phyloP scores from a whole-genome alignment of 768 basidiomycete genomes.

The Suillus ampliporus region DNA sequence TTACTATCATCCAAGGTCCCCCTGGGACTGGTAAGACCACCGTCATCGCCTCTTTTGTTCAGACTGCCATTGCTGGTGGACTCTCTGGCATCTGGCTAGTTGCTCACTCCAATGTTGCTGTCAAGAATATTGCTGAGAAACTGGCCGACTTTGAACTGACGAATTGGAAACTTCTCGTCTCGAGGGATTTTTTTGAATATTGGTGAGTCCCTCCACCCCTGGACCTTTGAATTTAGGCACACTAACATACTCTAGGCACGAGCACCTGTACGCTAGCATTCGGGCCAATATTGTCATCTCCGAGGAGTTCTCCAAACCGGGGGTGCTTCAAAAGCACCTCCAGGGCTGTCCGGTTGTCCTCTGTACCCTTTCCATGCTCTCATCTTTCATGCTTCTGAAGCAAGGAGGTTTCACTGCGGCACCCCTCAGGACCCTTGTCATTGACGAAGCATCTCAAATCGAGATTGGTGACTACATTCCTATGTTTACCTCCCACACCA shows the following conservation, averaged over 20 bases:
- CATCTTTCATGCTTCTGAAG: constrained; percentile 35
- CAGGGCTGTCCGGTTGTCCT: constrained; percentile 62
- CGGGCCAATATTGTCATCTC: constrained; percentile 57
- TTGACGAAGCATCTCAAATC: constrained; percentile 75
- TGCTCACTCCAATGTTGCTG: constrained; percentile 87
- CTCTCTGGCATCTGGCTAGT: constrained; percentile 73
- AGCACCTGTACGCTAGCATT: constrained; percentile 68
- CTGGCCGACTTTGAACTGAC: constrained; percentile 57
- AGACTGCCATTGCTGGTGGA: constrained; percentile 46
- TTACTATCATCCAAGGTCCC: constrained; percentile 53
- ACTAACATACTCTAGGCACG: constrained; percentile 63
- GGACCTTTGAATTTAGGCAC: constrained; percentile 10
- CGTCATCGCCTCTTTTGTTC: constrained; percentile 69
- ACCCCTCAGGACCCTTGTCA: constrained; percentile 55
- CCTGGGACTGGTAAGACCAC: constrained; percentile 79
- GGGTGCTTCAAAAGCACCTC: constrained; percentile 38
- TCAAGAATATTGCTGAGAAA: constrained; percentile 90
- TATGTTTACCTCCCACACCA: constrained; percentile 33
- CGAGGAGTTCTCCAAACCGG: constrained; percentile 33
- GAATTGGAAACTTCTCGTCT: constrained; percentile 73
- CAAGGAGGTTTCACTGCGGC: constrained; percentile 26
- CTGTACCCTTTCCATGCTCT: constrained; percentile 81
- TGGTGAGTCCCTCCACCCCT: constrained; percentile 53
- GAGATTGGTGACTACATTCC: constrained; percentile 60
- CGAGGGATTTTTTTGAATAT: constrained; percentile 64